Evolutionary conservation across 139 green algal genomes (phyloP).

Genomic region (Nannochloris sp.): DNA sequence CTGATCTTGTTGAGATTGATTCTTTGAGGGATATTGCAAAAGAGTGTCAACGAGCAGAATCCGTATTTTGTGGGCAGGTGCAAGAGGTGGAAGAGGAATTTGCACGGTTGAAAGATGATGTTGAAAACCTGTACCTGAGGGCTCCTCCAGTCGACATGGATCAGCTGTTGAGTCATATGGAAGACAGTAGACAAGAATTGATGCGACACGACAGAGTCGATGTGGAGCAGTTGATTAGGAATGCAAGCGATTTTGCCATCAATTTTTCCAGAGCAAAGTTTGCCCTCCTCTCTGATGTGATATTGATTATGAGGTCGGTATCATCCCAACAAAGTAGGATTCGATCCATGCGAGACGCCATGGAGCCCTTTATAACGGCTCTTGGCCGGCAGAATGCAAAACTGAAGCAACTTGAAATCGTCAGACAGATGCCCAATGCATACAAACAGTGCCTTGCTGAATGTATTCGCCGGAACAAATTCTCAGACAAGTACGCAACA

Average conservation of each 20-base stretch:
- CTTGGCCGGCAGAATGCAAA: slow-evolving; percentile 10
- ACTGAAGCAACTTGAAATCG: slow-evolving; percentile 36
- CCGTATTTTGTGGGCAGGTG: slow-evolving; percentile 48
- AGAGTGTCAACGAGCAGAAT: slow-evolving; percentile 44
- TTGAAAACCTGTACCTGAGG: slow-evolving; percentile 77
- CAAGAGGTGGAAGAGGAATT: slow-evolving; percentile 61
- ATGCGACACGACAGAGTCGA: slow-evolving; percentile 50
- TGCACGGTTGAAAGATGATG: slow-evolving; percentile 48
- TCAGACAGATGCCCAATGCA: slow-evolving; percentile 48
- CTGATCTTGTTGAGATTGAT: slow-evolving; percentile 52
- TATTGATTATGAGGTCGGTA: slow-evolving; percentile 67
- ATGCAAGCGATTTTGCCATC: slow-evolving; percentile 55
- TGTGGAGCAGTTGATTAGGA: slow-evolving; percentile 37
- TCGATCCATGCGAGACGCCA: slow-evolving; percentile 51
- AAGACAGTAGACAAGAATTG: slow-evolving; percentile 29
- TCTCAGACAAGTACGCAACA: slow-evolving; percentile 40
- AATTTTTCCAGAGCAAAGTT: slow-evolving; percentile 38
- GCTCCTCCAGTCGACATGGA: slow-evolving; percentile 66
- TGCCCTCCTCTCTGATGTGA: slow-evolving; percentile 61
- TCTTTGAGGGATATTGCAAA: slow-evolving; percentile 51
- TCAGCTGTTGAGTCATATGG: slow-evolving; percentile 41
- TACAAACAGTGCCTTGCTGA: slow-evolving; percentile 79
- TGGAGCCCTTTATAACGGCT: slow-evolving; percentile 2
- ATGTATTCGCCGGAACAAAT: slow-evolving; percentile 52
- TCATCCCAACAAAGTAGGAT: slow-evolving; percentile 74